Base-by-base conservation (phyloP, 1,139 yeast species). In the Martiniozyma asiatica region DNA sequence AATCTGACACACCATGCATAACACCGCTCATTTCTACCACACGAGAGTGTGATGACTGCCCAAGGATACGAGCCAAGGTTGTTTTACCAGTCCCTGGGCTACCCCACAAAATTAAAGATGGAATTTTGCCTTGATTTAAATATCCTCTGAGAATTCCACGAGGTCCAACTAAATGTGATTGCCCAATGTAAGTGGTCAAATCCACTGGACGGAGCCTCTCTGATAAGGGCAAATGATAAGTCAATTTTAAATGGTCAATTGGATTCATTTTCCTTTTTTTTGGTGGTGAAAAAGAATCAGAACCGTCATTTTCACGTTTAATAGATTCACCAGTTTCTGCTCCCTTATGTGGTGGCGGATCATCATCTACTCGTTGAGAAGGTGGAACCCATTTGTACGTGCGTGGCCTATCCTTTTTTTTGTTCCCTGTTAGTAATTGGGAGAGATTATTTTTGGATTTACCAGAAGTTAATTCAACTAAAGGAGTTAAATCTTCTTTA, bases 11-110 rank as follows among this genome's bases (percentile, higher is more conserved):
- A 17, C 79, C 80, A 32, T 81, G 73, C 20, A 76, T 69, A 0
- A 94, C 81, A 0, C 96, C 98, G 24, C 94, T 81, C 22, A 89
- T 60, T 51, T 89, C 97, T 3, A 84, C 68, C 51, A 87, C 80
- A 36, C 73, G 57, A 28, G 68, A 63, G 30, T 67, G 63, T 1
- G 78, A 61, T 2, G 64, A 55, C 20, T 59, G 55, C 2, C 74
- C 78, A 7, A 80, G 62, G 15, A 78, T 73, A 31, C 80, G 50
- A 1, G 74, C 73, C 29, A 69, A 45, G 0, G 97, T 75, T 0
- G 99, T 89, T 50, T 89, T 89, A 0, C 99, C 99, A 2, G 79
- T 89, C 0, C 97, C 97, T 1, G 96, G 94, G 1, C 81, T 81
- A 0, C 99, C 99, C 97, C 97, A 89, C 10, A 89, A 58, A 6